phyloP scores from a whole-genome alignment of 768 basidiomycete species.

The Pisolithus albus region DNA sequence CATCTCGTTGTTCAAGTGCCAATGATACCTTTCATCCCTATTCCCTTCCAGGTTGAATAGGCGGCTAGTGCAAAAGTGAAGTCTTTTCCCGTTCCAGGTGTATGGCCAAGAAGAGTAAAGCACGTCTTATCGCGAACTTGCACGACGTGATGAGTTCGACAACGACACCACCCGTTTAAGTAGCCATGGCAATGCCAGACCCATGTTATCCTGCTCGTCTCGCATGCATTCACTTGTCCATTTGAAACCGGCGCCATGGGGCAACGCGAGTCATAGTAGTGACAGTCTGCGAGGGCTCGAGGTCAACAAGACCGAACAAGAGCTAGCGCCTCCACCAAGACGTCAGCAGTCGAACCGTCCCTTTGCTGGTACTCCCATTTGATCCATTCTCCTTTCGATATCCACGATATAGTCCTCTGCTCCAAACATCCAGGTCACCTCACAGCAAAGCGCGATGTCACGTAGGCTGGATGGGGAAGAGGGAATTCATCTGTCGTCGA shows the following conservation, averaged over 20 bases:
- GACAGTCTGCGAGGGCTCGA: too few relatives aligned
- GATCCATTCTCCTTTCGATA: slow-evolving; percentile 2
- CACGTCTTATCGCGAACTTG: slow-evolving; percentile 82
- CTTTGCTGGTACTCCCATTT: not conserved
- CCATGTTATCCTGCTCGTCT: too few relatives aligned
- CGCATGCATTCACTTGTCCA: too few relatives aligned
- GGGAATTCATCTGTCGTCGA: not conserved
- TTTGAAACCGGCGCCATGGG: too few relatives aligned
- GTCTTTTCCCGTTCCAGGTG: slow-evolving; percentile 95
- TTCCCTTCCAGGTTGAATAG: too few relatives aligned
- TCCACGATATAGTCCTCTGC: slow-evolving; percentile 1
- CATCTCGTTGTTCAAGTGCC: too few relatives aligned
- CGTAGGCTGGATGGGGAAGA: not conserved
- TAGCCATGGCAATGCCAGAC: too few relatives aligned
- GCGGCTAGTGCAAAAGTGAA: slow-evolving; percentile 79
- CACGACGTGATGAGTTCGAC: slow-evolving; percentile 71
- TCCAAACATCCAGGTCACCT: slow-evolving; percentile 12
- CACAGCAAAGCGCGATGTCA: slow-evolving; percentile 5
- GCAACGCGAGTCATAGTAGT: too few relatives aligned
- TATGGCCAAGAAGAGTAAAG: slow-evolving; percentile 84
- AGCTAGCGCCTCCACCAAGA: not conserved
- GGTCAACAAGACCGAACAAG: not conserved
- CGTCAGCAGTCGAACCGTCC: slow-evolving; percentile 6
- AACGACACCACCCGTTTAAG: slow-evolving; percentile 24
- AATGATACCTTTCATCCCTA: too few relatives aligned